phyloP scores from a whole-genome alignment of 805 yeast genomes.

The Diddensiella transvaalensis region DNA sequence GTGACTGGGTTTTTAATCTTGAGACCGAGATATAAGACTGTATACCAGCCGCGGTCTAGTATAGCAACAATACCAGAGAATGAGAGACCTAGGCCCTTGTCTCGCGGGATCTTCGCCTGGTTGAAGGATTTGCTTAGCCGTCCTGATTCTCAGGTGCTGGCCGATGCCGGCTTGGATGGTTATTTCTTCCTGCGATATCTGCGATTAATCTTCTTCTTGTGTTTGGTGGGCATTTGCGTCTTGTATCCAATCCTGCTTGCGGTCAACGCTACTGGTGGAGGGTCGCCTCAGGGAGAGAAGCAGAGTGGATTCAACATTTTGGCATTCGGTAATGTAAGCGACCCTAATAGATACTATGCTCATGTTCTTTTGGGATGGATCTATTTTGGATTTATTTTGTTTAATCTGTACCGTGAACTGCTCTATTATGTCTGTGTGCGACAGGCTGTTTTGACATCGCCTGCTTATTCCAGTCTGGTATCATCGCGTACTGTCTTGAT shows the following conservation, averaged over 20 bases:
- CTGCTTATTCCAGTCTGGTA: conserved; percentile 68
- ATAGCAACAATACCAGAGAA: conserved; percentile 48
- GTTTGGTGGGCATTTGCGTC: conserved; percentile 52
- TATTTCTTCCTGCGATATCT: conserved; percentile 83
- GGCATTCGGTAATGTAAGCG: conserved; percentile 70
- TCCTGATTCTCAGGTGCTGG: conserved; percentile 70
- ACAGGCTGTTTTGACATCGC: conserved; percentile 74
- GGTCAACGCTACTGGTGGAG: conserved; percentile 63
- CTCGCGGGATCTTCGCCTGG: conserved; percentile 71
- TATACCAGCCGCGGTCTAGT: conserved; percentile 79
- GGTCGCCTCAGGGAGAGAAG: conserved; percentile 45
- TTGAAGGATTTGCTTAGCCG: conserved; percentile 56
- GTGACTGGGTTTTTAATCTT: conserved; percentile 59
- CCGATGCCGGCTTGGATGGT: conserved; percentile 92
- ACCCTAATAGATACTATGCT: conserved; percentile 68
- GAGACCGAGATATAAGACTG: conserved; percentile 62
- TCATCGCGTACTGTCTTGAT: conserved; percentile 80
- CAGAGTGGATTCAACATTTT: conserved; percentile 68
- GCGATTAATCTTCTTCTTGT: conserved; percentile 49
- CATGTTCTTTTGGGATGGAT: conserved; percentile 81
- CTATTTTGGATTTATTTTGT: conserved; percentile 66
- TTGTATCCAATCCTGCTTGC: conserved; percentile 75
- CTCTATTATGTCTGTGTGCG: conserved; percentile 72
- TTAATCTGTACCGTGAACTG: conserved; percentile 77
- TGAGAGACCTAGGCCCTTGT: conserved; percentile 64